Base-by-base conservation (phyloP, 306 rosid genomes). In the Casuarina glauca region DNA sequence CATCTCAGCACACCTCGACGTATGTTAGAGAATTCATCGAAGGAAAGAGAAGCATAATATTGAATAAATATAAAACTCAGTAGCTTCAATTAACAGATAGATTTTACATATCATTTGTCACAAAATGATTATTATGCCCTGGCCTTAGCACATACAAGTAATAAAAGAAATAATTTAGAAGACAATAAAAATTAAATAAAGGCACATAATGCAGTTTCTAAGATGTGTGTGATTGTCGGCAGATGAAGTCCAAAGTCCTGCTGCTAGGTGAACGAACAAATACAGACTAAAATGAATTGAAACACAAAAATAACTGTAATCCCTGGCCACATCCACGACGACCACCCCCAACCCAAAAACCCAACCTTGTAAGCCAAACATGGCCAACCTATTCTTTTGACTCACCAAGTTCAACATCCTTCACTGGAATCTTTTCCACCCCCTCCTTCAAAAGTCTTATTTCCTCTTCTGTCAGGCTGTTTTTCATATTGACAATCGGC, bases 391-490 rank as follows among this genome's bases (percentile, higher is more conserved):
- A 92, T 35, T 75, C 84, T 87, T 84, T 84, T 63, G 88, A 57
- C 55, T 86, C 91, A 72, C 84, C 91, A 76, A 84, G 86, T 86
- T 90, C 96, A 78, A 90, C 87, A 84, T 90, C 92, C 83, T 87
- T 92, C 13, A 69, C 67, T 54, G 88, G 69, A 41, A 35, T 39
- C 4, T 51, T 79, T 52, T 88, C 93, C 60, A 81, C 35, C 77
- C 87, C 95, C 2, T 80, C 97, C 81, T 87, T 88, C 82, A 92
- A 79, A 61, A 93, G 89, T 75, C 86, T 84, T 73, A 91, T 88
- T 76, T 93, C 98, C 86, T 93, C 98, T 76, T 91, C 97, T 0
- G 97, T 91, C 66, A 93, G 77, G 90, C 95, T 91, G 79, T 86
- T 88, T 84, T 91, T 93, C 10, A 72, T 57, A 68, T 80, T 79